Percentiles rank a stretch among this genome's conserved stretches.
Evolutionary conservation across 495 filamentous ascomycete genomes (phyloP).

Genomic region (Xeromyces bisporus): DNA sequence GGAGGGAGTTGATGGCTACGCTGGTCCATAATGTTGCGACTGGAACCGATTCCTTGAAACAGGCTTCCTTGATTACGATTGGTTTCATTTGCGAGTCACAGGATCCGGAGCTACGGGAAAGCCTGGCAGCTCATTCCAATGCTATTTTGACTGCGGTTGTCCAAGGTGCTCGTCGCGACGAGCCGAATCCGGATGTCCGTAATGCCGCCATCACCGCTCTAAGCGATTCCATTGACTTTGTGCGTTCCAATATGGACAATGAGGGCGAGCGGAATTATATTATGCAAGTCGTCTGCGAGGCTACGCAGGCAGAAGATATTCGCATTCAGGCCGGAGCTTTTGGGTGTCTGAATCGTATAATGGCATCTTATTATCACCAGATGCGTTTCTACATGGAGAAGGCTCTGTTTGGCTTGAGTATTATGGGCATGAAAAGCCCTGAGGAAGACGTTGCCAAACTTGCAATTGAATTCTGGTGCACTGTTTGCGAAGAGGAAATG

Average conservation of each 20-base stretch:
- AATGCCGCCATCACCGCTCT: slow-evolving; percentile 83
- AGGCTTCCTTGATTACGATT: slow-evolving; percentile 82
- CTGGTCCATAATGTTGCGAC: slow-evolving; percentile 83
- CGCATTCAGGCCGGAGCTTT: slow-evolving; percentile 91
- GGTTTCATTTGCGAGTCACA: slow-evolving; percentile 96
- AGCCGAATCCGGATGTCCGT: slow-evolving; percentile 75
- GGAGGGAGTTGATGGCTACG: slow-evolving; percentile 82
- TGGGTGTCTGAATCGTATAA: slow-evolving; percentile 93
- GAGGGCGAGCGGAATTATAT: slow-evolving; percentile 99
- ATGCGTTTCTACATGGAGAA: slow-evolving; percentile 99
- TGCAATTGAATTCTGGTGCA: slow-evolving; percentile 98
- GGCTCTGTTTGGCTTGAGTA: slow-evolving; percentile 93
- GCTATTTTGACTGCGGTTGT: slow-evolving; percentile 96
- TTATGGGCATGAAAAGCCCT: slow-evolving; percentile 93
- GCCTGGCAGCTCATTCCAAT: slow-evolving; percentile 74
- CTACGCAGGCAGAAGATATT: slow-evolving; percentile 76
- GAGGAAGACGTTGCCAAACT: slow-evolving; percentile 97
- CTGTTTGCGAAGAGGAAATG: slow-evolving; percentile 95
- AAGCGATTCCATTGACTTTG: slow-evolving; percentile 94
- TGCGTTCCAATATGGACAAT: slow-evolving; percentile 94
- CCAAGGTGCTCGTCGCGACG: slow-evolving; percentile 91
- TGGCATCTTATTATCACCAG: slow-evolving; percentile 95
- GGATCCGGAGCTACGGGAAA: slow-evolving; percentile 68
- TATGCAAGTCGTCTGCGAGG: slow-evolving; percentile 99
- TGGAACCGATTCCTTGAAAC: slow-evolving; percentile 73